Evolutionary conservation across 345 rosid species (phyloP), one percentile per base, ranked within the genome.

Genomic region (Lenwebbia sp.): DNA sequence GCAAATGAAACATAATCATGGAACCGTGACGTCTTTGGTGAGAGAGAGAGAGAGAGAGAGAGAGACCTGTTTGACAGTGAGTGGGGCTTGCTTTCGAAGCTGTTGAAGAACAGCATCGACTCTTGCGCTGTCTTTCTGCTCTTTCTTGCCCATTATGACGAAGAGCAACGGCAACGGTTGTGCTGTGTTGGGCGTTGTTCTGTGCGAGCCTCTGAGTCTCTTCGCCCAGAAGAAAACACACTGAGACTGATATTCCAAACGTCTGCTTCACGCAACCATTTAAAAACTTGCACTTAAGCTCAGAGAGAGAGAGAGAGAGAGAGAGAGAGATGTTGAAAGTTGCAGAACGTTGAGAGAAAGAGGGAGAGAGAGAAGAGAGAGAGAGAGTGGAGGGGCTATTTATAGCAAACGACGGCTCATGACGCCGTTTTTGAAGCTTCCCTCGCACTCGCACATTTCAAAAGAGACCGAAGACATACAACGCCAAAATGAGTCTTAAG

Each of bases 31-130:
- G 44, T 70, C 37, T 30, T 37, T n/a, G 76, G 76, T 25, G 58
- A 58, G 28, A 83, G 41, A 33, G 41, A 12, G 47, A 75, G 54
- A 21, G 14, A 54, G 83, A 81, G 28, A 52, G 21, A 21, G 60
- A 44, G 87, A 21, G 52, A 95, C 99, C 94, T 97, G 99, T 86
- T 95, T 97, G 13, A 90, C 91, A 54, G 99, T 91, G 86, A 97
- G 94, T 54, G 96, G 92, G 85, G 94, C 83, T 87, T 97, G 98
- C 90, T 94, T 95, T 62, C 93, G 87, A 30, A 96, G 90, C 47
- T 94, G 90, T 55, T 90, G 88, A 76, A 94, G 94, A 89, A 94
- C 98, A 85, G 97, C 91, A 92, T 94, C 94, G 54, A 92, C 91
- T 90, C 92, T 95, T 41, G 55, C 65, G 74, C 21, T 37, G 25